Base-by-base conservation (phyloP, 1,284 basidiomycete genomes). In the Trichosporon coremiiforme region DNA sequence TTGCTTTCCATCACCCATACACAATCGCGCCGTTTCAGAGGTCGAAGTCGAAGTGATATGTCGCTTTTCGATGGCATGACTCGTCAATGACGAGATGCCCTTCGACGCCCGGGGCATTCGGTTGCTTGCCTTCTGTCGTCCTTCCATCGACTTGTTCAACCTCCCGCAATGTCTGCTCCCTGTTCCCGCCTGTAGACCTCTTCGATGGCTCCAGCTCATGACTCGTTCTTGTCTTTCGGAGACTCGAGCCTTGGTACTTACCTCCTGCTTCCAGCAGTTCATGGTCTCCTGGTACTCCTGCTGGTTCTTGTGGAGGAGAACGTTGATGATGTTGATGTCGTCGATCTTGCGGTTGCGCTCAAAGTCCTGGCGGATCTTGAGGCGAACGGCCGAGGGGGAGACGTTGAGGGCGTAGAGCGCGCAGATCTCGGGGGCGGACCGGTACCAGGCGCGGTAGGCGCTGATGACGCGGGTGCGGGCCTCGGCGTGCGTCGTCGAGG, bases 261-360 rank as follows among this genome's bases (percentile, higher is more conserved):
- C 84, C 75, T 85, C 82, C 85, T 93, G 91, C 83, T 95, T 95
- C 95, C 95, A 98, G 76, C 88, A 88, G 81, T 98, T 98, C 87
- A 97, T 88, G 64, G 91, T 91, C 87, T 95, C 97, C 86, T 99
- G 96, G 81, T 90, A 95, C 78, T 98, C 95, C 84, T 90, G 90
- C 74, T 90, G 86, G 72, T 89, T 88, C 87, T 98, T 98, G 83
- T 91, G 88, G 66, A 98, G 82, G 76, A 98, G 87, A 65, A 98
- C 86, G 82, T 99, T 94, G 80, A 98, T 89, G 57, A 93, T 89
- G 68, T 90, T 89, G 38, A 89, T 84, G 85, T 99, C 94, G 66
- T 90, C 89, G 66, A 98, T 89, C 78, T 91, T 85, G 72, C 90
- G 88, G 86, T 95, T 91, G 76, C 88, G 87, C 84, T 99, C 96